Conservation (phyloP, 1,139 yeast genomes). For the Yamadazyma triangularis region DNA sequence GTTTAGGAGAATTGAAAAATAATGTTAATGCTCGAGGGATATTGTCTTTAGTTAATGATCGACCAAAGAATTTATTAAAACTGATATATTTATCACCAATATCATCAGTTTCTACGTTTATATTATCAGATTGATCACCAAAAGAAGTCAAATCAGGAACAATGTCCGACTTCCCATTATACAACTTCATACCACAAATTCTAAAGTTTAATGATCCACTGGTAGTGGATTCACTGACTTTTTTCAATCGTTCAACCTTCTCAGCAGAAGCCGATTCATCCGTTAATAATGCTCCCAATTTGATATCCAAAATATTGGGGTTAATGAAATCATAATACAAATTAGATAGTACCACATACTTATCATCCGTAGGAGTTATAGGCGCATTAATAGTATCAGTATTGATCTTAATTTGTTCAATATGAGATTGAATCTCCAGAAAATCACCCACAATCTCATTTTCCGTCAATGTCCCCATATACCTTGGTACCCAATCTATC, state of each 20-base stretch:
- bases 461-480: constrained; percentile 32
- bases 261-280: constrained; percentile 58
- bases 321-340: constrained; percentile 52
- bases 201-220: constrained; percentile 73
- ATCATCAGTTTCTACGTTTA: constrained; percentile 4
- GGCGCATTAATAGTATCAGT: constrained; percentile 4
- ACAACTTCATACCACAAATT: constrained; percentile 84
- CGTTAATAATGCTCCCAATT: constrained; percentile 67
- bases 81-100: constrained; percentile 35
- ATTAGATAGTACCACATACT: constrained; percentile 71
- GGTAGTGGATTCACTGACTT: constrained; percentile 70
- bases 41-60: constrained; percentile 44
- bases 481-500: constrained; percentile 51
- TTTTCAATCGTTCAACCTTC: constrained; percentile 55
- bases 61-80: constrained; percentile 69
- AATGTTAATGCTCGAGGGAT: constrained; percentile 46
- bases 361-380: constrained; percentile 10
- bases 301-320: constrained; percentile 81
- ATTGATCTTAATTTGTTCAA: constrained; percentile 3
- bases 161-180: constrained; percentile 5
- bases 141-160: constrained; percentile 6
- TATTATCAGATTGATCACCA: constrained; percentile 4
- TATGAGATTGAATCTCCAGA: not conserved
- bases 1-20: constrained; percentile 35
- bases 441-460: constrained; percentile 17